Base-by-base conservation (phyloP, 2,329 filamentous ascomycete genomes). In the Colletotrichum sp. region DNA sequence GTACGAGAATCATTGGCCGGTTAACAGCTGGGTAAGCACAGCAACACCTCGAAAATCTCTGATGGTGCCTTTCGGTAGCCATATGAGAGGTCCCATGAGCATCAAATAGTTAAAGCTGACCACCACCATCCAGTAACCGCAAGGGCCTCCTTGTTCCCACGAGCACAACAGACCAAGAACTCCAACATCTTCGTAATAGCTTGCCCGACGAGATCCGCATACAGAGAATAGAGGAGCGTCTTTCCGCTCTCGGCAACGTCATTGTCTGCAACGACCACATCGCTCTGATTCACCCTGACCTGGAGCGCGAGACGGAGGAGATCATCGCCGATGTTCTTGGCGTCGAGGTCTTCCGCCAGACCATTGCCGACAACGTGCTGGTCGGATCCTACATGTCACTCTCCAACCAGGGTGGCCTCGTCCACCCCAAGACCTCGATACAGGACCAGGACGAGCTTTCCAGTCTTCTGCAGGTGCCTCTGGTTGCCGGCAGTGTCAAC, bases 391-490 rank as follows among this genome's bases (percentile, higher is more conserved):
- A 99, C 90, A 99, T 99, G 96, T 92, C 95, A 71, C 90, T 99
- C 77, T 96, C 94, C 81, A 99, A 99, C 89, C 95, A 96, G 86
- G 97, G 97, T 79, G 97, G 97, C 15, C 94, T 99, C 80, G 97
- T 99, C 65, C 97, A 99, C 85, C 96, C 97, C 80, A 98, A 98
- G 90, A 99, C 97, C 55, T 94, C 92, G 79, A 97, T 99, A 83
- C 95, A 98, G 87, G 97, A 99, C 86, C 97, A 99, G 90, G 97
- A 99, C 85, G 97, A 99, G 89, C 92, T 99, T 79, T 96, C 94
- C 78, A 96, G 94, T 82, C 88, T 99, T 86, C 90, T 99, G 78
- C 96, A 99, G 87, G 96, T 99, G 49, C 97, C 97, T 16, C 93
- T 99, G 7, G 97, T 99, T 1, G 97, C 97, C 5, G 97, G 97